Percentiles rank a stretch among this genome's conserved stretches.
Evolutionary conservation across 2,329 filamentous ascomycete species (phyloP).

Genomic region (Microsporum ferrugineum): DNA sequence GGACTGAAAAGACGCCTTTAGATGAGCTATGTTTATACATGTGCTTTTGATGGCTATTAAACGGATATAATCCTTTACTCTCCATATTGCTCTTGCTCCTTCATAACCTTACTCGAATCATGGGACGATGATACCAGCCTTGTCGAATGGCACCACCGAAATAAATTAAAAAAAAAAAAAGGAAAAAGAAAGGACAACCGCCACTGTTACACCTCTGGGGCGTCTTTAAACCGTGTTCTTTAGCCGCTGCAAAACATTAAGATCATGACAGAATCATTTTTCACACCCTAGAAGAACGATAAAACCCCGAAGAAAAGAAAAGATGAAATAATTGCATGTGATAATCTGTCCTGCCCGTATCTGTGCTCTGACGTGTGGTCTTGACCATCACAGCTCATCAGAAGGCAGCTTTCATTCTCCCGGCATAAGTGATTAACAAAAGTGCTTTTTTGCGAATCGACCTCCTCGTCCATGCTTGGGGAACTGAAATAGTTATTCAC

Average conservation of each 20-base stretch:
- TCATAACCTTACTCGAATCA: not conserved
- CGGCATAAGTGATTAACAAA: conserved; percentile 21
- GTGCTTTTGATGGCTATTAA: not conserved
- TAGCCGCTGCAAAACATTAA: not conserved
- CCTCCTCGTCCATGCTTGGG: conserved; percentile 34
- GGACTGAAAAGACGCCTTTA: conserved; percentile 42
- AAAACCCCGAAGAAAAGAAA: not conserved
- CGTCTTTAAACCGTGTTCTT: not conserved
- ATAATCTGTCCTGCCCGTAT: conserved; percentile 51
- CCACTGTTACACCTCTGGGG: not conserved
- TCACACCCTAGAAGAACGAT: not conserved
- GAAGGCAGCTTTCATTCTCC: conserved; percentile 39
- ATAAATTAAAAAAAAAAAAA: not conserved
- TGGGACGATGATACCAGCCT: not conserved
- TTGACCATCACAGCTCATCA: conserved; percentile 54
- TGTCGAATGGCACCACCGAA: not conserved
- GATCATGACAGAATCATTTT: not conserved
- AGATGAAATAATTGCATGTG: not conserved
- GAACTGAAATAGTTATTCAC: conserved; percentile 13
- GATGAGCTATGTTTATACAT: not conserved
- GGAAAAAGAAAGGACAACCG: not conserved
- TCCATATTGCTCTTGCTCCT: not conserved
- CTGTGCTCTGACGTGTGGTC: conserved; percentile 52
- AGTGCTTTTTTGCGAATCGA: conserved; percentile 22
- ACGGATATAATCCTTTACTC: not conserved